These are phyloP conservation scores for Cucurbita moschata DNA, from an alignment of 306 rosid species.

Conservation along the genomic window DNA sequence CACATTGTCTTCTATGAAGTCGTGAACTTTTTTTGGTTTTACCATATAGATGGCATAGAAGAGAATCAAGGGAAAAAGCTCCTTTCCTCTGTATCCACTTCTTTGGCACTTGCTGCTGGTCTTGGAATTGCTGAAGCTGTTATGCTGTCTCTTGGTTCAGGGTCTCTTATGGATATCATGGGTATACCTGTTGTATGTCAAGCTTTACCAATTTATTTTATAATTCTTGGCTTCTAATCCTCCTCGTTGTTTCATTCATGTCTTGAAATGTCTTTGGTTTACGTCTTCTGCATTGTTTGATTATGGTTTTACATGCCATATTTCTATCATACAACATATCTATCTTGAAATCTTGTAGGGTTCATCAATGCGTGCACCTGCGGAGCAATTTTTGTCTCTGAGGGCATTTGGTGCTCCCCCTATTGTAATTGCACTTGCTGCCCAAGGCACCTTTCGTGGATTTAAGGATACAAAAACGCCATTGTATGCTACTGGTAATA, in stretches of 20 bases:
- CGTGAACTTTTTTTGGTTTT: slow-evolving; percentile 7
- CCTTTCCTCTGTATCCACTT: slow-evolving; percentile 70
- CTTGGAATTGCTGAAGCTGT: slow-evolving; percentile 80
- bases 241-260: neutral
- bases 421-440: slow-evolving; percentile 80
- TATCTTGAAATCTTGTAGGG: slow-evolving; percentile 33
- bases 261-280: neutral
- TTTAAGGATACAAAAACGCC: slow-evolving; percentile 86
- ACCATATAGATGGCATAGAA: slow-evolving; percentile 18
- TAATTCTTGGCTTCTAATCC: neutral
- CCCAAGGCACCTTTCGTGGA: slow-evolving; percentile 95
- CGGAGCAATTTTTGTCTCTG: slow-evolving; percentile 66
- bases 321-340: neutral
- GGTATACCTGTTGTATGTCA: slow-evolving; percentile 89
- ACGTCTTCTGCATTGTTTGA: neutral
- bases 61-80: slow-evolving; percentile 32
- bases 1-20: neutral
- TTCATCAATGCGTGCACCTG: slow-evolving; percentile 76
- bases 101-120: slow-evolving; percentile 67
- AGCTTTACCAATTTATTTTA: slow-evolving; percentile 15
- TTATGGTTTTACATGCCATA: neutral
- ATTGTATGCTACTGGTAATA: slow-evolving; percentile 67
- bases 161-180: slow-evolving; percentile 64
- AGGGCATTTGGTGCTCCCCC: slow-evolving; percentile 93
- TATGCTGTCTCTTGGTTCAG: slow-evolving; percentile 63